These are phyloP conservation scores for Kazachstania psychrophila DNA, from an alignment of 805 yeast genomes.

Conservation along the genomic window DNA sequence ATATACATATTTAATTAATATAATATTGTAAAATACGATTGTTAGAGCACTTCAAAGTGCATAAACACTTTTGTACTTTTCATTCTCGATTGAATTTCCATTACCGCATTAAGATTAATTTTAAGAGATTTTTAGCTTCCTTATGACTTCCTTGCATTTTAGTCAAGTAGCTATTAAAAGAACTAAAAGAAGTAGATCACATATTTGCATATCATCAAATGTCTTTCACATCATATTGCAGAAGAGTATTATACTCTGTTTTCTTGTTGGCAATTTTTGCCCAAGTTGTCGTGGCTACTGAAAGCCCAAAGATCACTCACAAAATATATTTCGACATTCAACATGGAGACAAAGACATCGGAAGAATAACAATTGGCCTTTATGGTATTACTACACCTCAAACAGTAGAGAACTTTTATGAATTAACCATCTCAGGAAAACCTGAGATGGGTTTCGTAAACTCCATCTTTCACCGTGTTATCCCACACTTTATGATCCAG, in stretches of 20 bases:
- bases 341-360: slow-evolving; percentile 60
- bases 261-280: background rate
- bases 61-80: background rate
- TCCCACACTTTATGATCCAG: slow-evolving; percentile 50
- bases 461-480: slow-evolving; percentile 88
- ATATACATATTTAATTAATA: too few relatives aligned
- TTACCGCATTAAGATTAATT: too few relatives aligned
- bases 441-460: slow-evolving; percentile 73
- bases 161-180: too few relatives aligned
- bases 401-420: slow-evolving; percentile 90
- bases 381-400: slow-evolving; percentile 83
- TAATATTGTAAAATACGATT: too few relatives aligned
- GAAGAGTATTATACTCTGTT: background rate
- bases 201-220: too few relatives aligned
- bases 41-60: too few relatives aligned
- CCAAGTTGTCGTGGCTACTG: slow-evolving; percentile 7
- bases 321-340: slow-evolving; percentile 70
- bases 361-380: slow-evolving; percentile 74
- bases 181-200: too few relatives aligned
- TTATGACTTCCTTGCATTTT: too few relatives aligned
- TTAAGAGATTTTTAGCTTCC: too few relatives aligned
- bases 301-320: slow-evolving; percentile 8
- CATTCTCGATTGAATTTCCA: too few relatives aligned
- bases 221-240: too few relatives aligned
- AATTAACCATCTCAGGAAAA: slow-evolving; percentile 84